Conservation (phyloP, 495 filamentous ascomycete species). For the Penicillium steckii region DNA sequence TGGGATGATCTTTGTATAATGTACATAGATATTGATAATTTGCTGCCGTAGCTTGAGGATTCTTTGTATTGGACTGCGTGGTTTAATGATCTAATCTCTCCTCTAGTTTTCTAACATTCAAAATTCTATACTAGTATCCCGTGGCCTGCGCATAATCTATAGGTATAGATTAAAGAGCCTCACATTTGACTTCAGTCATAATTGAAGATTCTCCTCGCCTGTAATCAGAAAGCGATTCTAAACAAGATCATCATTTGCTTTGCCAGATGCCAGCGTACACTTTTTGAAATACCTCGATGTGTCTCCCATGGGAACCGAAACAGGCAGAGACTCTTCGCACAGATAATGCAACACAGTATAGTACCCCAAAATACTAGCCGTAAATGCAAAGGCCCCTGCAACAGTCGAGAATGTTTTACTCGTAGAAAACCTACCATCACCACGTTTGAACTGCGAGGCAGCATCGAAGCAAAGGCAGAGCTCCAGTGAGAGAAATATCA, state of each 20-base stretch:
- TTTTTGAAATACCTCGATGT: neutral
- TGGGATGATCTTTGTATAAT: too few relatives aligned
- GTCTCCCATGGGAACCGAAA: neutral
- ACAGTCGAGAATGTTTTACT: neutral
- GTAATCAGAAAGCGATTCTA: too few relatives aligned
- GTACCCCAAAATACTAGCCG: neutral
- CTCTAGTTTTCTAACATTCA: too few relatives aligned
- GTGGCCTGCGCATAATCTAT: too few relatives aligned
- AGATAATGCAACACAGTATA: neutral
- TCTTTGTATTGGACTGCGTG: too few relatives aligned
- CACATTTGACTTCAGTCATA: too few relatives aligned
- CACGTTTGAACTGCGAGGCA: neutral
- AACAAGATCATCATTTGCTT: neutral
- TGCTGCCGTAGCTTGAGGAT: too few relatives aligned
- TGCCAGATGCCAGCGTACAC: neutral
- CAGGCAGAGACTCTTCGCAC: neutral
- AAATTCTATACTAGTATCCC: too few relatives aligned
- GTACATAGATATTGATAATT: too few relatives aligned
- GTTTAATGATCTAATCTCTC: too few relatives aligned
- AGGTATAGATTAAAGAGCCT: too few relatives aligned
- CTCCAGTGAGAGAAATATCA: slow-evolving; percentile 14
- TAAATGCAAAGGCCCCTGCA: neutral
- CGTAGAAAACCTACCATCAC: neutral
- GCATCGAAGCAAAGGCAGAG: slow-evolving; percentile 16
- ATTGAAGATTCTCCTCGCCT: too few relatives aligned